Evolutionary conservation across 306 rosid genomes (phyloP).

Genomic region (Cicer judaicum): DNA sequence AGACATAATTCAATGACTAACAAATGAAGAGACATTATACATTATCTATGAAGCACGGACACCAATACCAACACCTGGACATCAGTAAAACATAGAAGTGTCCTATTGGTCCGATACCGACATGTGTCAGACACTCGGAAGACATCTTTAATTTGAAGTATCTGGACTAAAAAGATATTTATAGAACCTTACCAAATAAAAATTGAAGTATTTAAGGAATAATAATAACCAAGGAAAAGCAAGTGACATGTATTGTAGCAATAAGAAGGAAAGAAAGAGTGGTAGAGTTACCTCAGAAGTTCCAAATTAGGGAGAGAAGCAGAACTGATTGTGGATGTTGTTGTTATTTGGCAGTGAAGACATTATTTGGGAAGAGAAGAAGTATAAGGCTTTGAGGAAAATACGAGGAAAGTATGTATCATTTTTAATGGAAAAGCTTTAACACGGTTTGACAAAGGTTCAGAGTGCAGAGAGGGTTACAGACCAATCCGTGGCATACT

Average conservation of each 20-base stretch:
- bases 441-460: constrained; percentile 20
- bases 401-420: constrained; percentile 30
- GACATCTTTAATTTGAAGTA: no score
- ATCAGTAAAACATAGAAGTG: no score
- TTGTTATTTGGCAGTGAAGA: neutral
- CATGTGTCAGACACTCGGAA: no score
- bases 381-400: constrained; percentile 28
- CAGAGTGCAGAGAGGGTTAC: neutral
- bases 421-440: neutral
- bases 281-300: constrained; percentile 38
- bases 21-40: neutral
- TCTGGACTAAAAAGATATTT: no score
- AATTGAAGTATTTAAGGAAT: no score
- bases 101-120: rapidly evolving
- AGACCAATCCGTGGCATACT: neutral
- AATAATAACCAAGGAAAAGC: no score
- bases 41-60: no score
- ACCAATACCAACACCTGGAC: no score
- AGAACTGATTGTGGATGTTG: neutral
- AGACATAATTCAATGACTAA: neutral
- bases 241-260: no score
- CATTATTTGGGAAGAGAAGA: constrained; percentile 33
- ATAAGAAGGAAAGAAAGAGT: neutral
- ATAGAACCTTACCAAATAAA: no score
- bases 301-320: neutral